A percentile compares a stretch with the other conserved stretches of the same genome.
Evolutionary conservation across 371 early-diverging fungal genomes (phyloP).

Genomic region (Haplosporangium sp.): DNA sequence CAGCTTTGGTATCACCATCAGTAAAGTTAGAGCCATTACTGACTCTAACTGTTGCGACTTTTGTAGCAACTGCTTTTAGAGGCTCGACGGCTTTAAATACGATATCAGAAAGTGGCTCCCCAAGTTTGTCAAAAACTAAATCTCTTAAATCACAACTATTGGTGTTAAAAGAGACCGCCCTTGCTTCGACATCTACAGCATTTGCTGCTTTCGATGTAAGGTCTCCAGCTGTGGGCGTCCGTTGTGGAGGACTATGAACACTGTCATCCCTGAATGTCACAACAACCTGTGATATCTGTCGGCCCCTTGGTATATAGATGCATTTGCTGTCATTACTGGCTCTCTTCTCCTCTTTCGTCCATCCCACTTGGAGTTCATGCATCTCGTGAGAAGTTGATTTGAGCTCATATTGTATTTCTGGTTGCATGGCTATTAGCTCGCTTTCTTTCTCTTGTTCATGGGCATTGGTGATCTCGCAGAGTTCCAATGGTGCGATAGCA

Average conservation of each 20-base stretch:
- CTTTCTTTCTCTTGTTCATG: background rate
- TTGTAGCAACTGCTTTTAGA: background rate
- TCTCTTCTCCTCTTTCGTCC: slow-evolving; percentile 12
- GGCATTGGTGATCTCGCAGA: background rate
- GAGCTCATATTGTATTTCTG: background rate
- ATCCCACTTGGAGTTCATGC: slow-evolving; percentile 3
- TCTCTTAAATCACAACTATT: slow-evolving; percentile 8
- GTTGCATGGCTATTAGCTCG: background rate
- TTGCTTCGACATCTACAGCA: background rate
- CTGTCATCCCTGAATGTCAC: slow-evolving; percentile 32
- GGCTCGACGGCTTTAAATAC: slow-evolving; percentile 26
- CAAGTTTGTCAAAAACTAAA: slow-evolving; percentile 1
- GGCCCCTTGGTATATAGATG: slow-evolving; percentile 20
- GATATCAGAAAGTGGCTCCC: slow-evolving; percentile 42
- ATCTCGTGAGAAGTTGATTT: background rate
- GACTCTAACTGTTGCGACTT: background rate
- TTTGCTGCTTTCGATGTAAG: background rate
- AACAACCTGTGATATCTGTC: slow-evolving; percentile 34
- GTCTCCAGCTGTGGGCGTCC: background rate
- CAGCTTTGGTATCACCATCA: background rate
- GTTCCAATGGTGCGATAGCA: background rate
- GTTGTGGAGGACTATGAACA: background rate
- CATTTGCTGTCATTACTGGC: slow-evolving; percentile 13
- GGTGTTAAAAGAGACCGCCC: slow-evolving; percentile 14
- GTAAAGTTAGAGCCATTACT: background rate